Percentiles rank a stretch among this genome's conserved stretches.
Evolutionary conservation across 179 eudicot species (phyloP).

Genomic region (Beta macrorhiza): DNA sequence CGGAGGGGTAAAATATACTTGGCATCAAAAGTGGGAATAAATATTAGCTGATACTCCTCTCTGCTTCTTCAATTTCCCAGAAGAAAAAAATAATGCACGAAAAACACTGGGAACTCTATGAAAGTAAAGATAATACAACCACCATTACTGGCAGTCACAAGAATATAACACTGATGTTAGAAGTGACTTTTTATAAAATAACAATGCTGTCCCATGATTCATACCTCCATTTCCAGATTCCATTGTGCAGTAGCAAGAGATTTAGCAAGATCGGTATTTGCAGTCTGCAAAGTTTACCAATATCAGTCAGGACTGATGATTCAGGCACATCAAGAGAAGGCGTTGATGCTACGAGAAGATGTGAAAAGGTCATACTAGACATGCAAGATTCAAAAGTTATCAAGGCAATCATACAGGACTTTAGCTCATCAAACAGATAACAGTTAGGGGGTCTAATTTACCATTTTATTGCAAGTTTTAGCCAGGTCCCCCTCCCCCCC

Average conservation of each 20-base stretch:
- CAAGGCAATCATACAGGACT: conserved; percentile 1
- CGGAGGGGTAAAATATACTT: neutral
- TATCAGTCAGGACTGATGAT: conserved; percentile 14
- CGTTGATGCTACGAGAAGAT: neutral
- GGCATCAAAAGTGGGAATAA: neutral
- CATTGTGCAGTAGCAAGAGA: conserved; percentile 76
- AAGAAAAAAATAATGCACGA: neutral
- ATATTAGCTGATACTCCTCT: neutral
- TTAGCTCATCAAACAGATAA: neutral
- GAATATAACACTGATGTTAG: neutral
- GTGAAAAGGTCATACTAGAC: neutral
- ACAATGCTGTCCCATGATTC: neutral
- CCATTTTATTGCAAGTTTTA: neutral
- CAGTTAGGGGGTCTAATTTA: neutral
- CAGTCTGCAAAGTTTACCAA: conserved; percentile 54
- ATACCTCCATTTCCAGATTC: conserved; percentile 90
- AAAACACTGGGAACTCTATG: conserved; percentile 1
- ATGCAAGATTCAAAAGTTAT: neutral
- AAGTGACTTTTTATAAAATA: neutral
- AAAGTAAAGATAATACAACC: neutral
- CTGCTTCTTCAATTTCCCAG: neutral
- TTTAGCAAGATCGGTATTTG: conserved; percentile 84
- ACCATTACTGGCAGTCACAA: neutral
- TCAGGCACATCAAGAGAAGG: conserved; percentile 11
- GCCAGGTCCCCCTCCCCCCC: neutral